Percentiles rank a stretch among this genome's conserved stretches.
Evolutionary conservation across 169 alveolate species (phyloP).

Genomic region (Neospora caninum): DNA sequence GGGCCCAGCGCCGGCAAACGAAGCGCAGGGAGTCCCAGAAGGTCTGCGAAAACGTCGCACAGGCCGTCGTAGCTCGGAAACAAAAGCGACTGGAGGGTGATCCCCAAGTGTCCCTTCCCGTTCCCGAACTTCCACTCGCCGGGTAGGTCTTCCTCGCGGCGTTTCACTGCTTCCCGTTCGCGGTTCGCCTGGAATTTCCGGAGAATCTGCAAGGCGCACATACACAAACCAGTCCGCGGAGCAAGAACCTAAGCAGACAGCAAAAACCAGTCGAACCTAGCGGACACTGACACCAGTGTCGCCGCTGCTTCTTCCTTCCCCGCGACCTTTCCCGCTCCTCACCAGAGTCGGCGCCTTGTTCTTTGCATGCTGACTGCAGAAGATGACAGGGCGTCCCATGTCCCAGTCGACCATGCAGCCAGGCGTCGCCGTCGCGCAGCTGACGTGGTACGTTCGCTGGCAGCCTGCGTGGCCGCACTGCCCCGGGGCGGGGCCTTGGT

Average conservation of each 20-base stretch:
- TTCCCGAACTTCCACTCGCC: neutral
- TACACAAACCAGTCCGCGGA: too few relatives aligned
- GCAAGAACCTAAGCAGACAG: too few relatives aligned
- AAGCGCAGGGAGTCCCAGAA: neutral
- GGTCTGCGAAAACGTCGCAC: neutral
- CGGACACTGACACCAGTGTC: too few relatives aligned
- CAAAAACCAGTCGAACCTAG: too few relatives aligned
- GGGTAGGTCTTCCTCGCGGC: conserved; percentile 39
- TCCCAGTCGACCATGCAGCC: conserved; percentile 50
- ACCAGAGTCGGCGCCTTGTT: conserved; percentile 56
- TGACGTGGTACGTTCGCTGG: conserved; percentile 28
- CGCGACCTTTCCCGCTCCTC: neutral
- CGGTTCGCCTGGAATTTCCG: conserved; percentile 47
- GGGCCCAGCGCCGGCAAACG: conserved; percentile 8
- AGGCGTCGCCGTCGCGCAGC: conserved; percentile 46
- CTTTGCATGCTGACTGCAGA: conserved; percentile 43
- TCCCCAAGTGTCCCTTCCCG: neutral
- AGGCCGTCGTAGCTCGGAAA: conserved; percentile 28
- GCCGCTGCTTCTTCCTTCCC: too few relatives aligned
- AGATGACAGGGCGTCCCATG: conserved; percentile 32
- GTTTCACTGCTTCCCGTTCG: conserved; percentile 47
- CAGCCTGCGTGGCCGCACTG: conserved; percentile 38
- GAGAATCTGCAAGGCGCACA: conserved; percentile 31
- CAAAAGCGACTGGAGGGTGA: neutral
- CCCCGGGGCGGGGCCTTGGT: conserved; percentile 56